These are phyloP conservation scores for Botrytis fabae DNA, from an alignment of 2,329 filamentous ascomycete species.

Conservation along the genomic window DNA sequence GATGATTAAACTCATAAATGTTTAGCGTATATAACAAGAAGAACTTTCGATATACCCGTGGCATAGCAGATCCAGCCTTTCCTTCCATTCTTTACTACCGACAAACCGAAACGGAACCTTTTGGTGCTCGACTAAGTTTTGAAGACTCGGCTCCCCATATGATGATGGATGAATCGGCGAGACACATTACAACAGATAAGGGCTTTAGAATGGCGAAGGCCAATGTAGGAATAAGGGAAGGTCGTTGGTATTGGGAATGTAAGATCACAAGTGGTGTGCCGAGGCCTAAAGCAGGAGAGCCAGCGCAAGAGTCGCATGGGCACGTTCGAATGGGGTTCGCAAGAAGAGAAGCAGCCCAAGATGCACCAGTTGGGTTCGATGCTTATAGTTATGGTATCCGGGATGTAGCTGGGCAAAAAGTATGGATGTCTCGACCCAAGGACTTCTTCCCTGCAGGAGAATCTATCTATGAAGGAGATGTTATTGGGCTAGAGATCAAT, in stretches of 20 bases:
- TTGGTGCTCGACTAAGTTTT: conserved; percentile 82
- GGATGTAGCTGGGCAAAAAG: conserved; percentile 85
- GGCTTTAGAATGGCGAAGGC: conserved; percentile 89
- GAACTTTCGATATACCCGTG: conserved; percentile 84
- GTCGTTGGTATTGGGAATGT: conserved; percentile 92
- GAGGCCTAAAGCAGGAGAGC: conserved; percentile 36
- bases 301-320: conserved; percentile 41
- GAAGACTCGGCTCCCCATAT: conserved; percentile 88
- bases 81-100: conserved; percentile 86
- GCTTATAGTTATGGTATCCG: conserved; percentile 93
- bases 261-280: conserved; percentile 78
- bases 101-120: conserved; percentile 82
- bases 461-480: conserved; percentile 83
- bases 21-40: conserved; percentile 64
- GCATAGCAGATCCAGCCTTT: conserved; percentile 85
- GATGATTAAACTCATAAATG: conserved; percentile 24
- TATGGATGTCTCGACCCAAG: conserved; percentile 90
- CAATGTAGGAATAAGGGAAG: conserved; percentile 87
- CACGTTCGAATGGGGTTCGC: conserved; percentile 87
- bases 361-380: conserved; percentile 83
- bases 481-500: conserved; percentile 90
- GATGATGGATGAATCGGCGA: conserved; percentile 74
- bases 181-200: conserved; percentile 83
- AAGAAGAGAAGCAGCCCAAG: conserved; percentile 74
- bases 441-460: conserved; percentile 81